Evolutionary conservation across 768 basidiomycete genomes (phyloP), one percentile per base, ranked within the genome.

Genomic region (Collybia sordida): DNA sequence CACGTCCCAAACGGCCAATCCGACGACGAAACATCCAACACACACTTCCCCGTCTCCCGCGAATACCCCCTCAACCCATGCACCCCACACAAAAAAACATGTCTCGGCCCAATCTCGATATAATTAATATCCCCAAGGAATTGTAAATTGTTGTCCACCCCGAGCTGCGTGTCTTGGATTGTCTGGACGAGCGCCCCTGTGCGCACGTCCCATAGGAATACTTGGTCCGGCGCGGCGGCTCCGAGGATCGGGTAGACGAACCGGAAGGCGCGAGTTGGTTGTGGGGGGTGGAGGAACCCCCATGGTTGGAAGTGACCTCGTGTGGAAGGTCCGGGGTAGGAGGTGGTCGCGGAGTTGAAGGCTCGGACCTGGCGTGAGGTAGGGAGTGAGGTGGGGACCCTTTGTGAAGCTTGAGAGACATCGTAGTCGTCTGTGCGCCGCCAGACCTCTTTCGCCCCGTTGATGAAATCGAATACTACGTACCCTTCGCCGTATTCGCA

Each of bases 401-500:
- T 17, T 23, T 52, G 12, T 31, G 58, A 58, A 11, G 60, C 57
- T 12, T 50, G 43, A 5, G 57, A 54, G 6, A 47, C 51, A 11
- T 65, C 56, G 25, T 47, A 61, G 22, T 74, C 66, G 31, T 72
- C 68, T 3, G 68, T 56, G 5, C 72, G 74, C 23, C 85, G 72
- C 90, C 90, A 93, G 12, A 90, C 80, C 61, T 93, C 90, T 54
- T 85, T 85, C 53, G 67, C 59, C 7, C 75, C 73, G 23, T 72
- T 75, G 18, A 62, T 39, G 24, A 85, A 78, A 58, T 90, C 85
- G 61, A 90, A 88, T 41, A 91, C 68, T 41, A 90, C 68, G 59
- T 79, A 90, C 7, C 90, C 90, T 23, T 77, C 67, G 12, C 72
- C 81, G 54, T 90, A 93, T 64, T 92, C 90, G 55, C 81, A 78